Base-by-base conservation (phyloP, 148 eudicot genomes). In the Limonium bicolor region DNA sequence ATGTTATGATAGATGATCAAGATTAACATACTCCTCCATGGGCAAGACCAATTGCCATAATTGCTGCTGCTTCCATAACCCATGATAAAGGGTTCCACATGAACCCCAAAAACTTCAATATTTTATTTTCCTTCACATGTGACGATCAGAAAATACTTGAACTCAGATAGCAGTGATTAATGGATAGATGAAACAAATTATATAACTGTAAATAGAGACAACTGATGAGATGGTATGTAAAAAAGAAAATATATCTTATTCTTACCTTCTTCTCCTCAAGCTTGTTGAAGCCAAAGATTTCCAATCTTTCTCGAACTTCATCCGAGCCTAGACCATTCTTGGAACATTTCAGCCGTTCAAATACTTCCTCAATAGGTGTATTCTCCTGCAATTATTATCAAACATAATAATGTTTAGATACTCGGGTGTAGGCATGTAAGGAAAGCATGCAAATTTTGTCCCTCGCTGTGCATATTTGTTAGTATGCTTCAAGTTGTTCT, bases 31-130 rank as follows among this genome's bases (percentile, higher is more conserved):
- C 72, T 38, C 53, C 64, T 61, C 72, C 72, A 48, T 62, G 57
- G 8, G 72, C 67, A 33, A 67, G 44, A 24, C 5, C 60, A 13
- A 67, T 67, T 33, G 72, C 72, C 67, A 67, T 67, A 2, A 67
- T 52, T 6, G 72, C 72, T 39, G 72, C 72, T 40, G 39, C 33
- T 36, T 67, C 72, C 72, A 67, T 67, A 44, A 67, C 72, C 72
- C 72, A 67, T 51, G 72, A 61, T 16, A 67, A 40, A 29, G 72
- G 72, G 57, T 67, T 67, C 72, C 72, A 67, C 72, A 67, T 67
- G 27, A 67, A 67, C n/a, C 72, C 72, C 51, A 67, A 39, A 20
- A 67, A 67, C 42, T 67, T 67, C 4, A 67, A 60, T 11, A 61
- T 8, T 31, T 62, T 62, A 37, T 49, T 52, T 41, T 67, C 72